Percentiles rank a stretch among this genome's conserved stretches.
Conservation (phyloP, 129 eudicot species). For the Flaveria ramosissima region DNA sequence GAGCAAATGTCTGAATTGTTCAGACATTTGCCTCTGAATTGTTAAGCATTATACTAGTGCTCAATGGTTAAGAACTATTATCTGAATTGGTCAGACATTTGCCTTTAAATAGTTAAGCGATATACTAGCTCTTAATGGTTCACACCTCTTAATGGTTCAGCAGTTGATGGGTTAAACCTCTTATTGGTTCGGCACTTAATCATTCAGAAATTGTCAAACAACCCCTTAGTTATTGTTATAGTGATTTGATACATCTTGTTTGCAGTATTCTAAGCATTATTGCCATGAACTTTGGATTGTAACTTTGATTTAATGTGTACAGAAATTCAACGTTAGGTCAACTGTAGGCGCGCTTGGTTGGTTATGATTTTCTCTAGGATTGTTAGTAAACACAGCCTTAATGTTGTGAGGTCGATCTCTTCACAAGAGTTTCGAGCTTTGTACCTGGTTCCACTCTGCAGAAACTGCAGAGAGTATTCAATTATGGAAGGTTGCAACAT, state of each 20-base stretch:
- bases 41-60: too few species aligned
- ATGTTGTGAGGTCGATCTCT: conserved; percentile 23
- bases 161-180: too few species aligned
- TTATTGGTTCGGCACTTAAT: too few species aligned
- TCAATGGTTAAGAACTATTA: too few species aligned
- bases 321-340: neutral
- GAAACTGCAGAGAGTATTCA: conserved; percentile 29
- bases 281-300: neutral
- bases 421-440: conserved; percentile 3
- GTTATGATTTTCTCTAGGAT: conserved; percentile 35
- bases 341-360: neutral
- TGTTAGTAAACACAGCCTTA: conserved; percentile 22
- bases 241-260: neutral
- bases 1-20: too few species aligned
- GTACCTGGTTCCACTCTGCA: conserved; percentile 13
- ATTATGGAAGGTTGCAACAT: conserved; percentile 35
- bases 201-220: too few species aligned
- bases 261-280: neutral
- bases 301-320: neutral
- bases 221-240: too few species aligned
- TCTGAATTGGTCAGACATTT: too few species aligned
- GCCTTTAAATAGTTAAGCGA: too few species aligned
- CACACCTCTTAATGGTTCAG: too few species aligned
- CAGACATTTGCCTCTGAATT: too few species aligned
- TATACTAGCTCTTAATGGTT: too few species aligned